Conservation (phyloP, 2,329 filamentous ascomycete genomes). For the Fusarium sp. region DNA sequence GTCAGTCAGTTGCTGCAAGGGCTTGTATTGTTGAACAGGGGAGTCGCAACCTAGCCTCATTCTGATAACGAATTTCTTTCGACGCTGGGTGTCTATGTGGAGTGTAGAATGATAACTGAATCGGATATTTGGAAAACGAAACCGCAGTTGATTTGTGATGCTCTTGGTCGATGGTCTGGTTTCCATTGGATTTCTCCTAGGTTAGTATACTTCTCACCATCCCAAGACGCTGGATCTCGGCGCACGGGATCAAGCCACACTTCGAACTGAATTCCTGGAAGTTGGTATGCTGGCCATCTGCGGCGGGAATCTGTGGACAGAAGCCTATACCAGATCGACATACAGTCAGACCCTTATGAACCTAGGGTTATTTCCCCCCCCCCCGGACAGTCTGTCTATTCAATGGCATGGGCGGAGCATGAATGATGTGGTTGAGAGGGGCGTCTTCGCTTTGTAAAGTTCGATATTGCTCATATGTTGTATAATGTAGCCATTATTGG, state of each 20-base stretch:
- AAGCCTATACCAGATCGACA: not conserved
- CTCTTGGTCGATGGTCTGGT: not conserved
- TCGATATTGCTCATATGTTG: not conserved
- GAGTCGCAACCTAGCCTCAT: conserved; percentile 14
- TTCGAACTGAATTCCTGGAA: not conserved
- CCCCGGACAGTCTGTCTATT: not conserved
- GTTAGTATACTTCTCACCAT: not conserved
- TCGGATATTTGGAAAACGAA: not conserved
- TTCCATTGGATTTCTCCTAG: not conserved
- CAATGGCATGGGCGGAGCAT: too few species aligned
- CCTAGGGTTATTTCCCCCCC: not conserved
- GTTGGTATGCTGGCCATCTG: not conserved
- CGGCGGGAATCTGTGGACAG: not conserved
- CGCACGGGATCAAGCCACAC: not conserved
- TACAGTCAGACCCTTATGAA: not conserved
- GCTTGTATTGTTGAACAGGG: not conserved
- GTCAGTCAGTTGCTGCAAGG: conserved; percentile 6
- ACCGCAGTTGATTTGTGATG: not conserved
- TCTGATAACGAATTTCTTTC: conserved; percentile 5
- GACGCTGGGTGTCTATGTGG: not conserved
- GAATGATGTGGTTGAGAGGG: not conserved
- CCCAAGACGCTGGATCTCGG: not conserved
- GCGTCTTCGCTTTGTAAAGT: not conserved
- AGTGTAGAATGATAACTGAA: not conserved
- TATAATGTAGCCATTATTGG: not conserved